phyloP scores from a whole-genome alignment of 192 early-diverging fungal species.

The Entophlyctis helioformis region DNA sequence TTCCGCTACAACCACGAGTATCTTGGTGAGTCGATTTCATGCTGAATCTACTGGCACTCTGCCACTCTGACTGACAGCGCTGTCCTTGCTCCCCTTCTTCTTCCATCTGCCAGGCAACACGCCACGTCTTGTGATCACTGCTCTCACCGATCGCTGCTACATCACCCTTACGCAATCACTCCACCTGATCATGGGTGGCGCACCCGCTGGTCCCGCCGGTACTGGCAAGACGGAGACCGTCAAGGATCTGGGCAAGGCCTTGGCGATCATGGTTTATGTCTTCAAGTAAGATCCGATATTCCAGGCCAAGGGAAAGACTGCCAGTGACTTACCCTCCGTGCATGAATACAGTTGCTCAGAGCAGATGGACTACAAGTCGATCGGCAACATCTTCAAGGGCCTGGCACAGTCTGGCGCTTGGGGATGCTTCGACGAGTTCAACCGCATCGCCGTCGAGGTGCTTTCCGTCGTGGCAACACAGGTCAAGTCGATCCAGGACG shows the following conservation, averaged over 20 bases:
- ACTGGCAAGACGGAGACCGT: slow-evolving; percentile 48
- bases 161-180: slow-evolving; percentile 54
- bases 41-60: too few relatives aligned
- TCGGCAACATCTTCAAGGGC: slow-evolving; percentile 59
- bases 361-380: slow-evolving; percentile 60
- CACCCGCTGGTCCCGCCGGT: slow-evolving; percentile 50
- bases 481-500: slow-evolving; percentile 57
- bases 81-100: too few relatives aligned
- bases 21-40: too few relatives aligned
- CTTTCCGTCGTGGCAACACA: slow-evolving; percentile 55
- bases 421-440: slow-evolving; percentile 61
- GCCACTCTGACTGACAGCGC: too few relatives aligned
- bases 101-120: too few relatives aligned
- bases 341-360: too few relatives aligned
- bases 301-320: too few relatives aligned
- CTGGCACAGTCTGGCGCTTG: slow-evolving; percentile 52
- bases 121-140: slow-evolving; percentile 50
- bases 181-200: slow-evolving; percentile 55
- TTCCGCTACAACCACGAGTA: slow-evolving; percentile 57
- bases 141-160: slow-evolving; percentile 55
- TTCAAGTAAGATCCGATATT: too few relatives aligned
- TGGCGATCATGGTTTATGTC: slow-evolving; percentile 58
- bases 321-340: too few relatives aligned
- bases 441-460: slow-evolving; percentile 51
- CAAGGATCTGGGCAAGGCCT: slow-evolving; percentile 54